These are phyloP conservation scores for Mollisiaceae sp. DNA, from an alignment of 2,329 filamentous ascomycete genomes.

Conservation along the genomic window DNA sequence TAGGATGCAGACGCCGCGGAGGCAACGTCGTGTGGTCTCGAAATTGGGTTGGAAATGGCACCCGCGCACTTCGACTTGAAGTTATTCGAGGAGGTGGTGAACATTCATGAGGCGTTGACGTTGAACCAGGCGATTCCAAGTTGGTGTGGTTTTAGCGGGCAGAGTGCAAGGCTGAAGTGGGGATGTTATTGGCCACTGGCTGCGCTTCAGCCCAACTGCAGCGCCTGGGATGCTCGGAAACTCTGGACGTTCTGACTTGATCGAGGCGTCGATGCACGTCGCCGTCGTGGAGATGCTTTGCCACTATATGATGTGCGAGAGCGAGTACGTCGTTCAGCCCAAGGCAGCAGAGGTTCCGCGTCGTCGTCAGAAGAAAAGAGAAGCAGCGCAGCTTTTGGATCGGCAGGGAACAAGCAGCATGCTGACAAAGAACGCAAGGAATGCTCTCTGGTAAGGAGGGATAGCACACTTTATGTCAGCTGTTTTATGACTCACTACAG, in stretches of 20 bases:
- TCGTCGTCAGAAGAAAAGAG: neutral
- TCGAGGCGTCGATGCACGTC: constrained; percentile 2
- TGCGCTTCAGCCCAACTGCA: neutral
- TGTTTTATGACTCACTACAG: constrained; percentile 7
- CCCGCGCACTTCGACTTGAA: neutral
- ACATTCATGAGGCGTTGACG: constrained; percentile 8
- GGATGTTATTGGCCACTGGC: constrained; percentile 3
- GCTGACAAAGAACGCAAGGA: constrained; percentile 4
- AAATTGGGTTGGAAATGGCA: neutral
- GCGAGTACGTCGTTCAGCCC: neutral
- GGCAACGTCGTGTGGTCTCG: neutral
- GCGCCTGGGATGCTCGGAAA: neutral
- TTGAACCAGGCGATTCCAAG: constrained; percentile 6
- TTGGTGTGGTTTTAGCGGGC: constrained; percentile 15
- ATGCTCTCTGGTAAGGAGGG: neutral
- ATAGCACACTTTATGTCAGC: constrained; percentile 8
- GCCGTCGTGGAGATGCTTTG: neutral
- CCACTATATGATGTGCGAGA: constrained; percentile 10
- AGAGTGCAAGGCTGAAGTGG: constrained; percentile 10
- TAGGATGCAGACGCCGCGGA: neutral
- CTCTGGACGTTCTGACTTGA: no score
- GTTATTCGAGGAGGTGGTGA: constrained; percentile 10
- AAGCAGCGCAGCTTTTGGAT: neutral
- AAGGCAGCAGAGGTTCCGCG: constrained; percentile 8
- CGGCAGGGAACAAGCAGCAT: neutral